A percentile compares a stretch with the other conserved stretches of the same genome.
These are phyloP conservation scores for Penicillium rolfsii DNA, from an alignment of 2,329 filamentous ascomycete species.

Conservation along the genomic window DNA sequence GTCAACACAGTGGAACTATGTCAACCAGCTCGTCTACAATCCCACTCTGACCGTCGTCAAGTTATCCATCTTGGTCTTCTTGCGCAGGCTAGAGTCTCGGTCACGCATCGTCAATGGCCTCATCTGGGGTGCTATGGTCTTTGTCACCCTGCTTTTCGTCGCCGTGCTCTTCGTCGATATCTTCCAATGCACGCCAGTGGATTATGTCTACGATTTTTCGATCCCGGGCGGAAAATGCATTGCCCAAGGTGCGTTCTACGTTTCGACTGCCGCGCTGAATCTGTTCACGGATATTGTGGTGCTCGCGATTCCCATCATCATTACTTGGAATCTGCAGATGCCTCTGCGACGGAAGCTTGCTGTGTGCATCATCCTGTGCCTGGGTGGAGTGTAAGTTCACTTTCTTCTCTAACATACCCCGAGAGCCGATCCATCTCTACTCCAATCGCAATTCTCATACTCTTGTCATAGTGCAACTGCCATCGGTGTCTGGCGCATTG, in stretches of 20 bases:
- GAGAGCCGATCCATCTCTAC: not conserved
- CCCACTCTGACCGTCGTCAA: constrained; percentile 36
- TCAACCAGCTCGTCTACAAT: constrained; percentile 38
- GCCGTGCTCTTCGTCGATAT: constrained; percentile 33
- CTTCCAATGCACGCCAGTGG: constrained; percentile 37
- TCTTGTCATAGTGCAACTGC: constrained; percentile 30
- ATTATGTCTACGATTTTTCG: constrained; percentile 28
- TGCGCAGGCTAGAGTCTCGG: constrained; percentile 35
- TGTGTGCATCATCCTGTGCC: constrained; percentile 34
- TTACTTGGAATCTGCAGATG: constrained; percentile 37
- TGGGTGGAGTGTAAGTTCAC: constrained; percentile 32
- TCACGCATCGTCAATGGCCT: constrained; percentile 26
- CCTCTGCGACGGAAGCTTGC: constrained; percentile 34
- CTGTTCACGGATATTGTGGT: constrained; percentile 40
- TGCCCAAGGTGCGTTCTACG: constrained; percentile 34
- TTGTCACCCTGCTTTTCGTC: constrained; percentile 26
- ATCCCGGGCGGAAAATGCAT: constrained; percentile 33
- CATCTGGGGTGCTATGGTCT: constrained; percentile 23
- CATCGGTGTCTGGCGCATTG: constrained; percentile 35
- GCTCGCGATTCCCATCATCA: constrained; percentile 36
- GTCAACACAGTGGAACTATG: constrained; percentile 29
- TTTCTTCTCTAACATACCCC: not conserved
- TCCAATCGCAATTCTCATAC: not conserved
- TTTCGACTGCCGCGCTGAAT: constrained; percentile 32
- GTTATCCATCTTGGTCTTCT: constrained; percentile 35